These are phyloP conservation scores for Testicularia cyperi DNA, from an alignment of 1,284 basidiomycete species.

Conservation along the genomic window DNA sequence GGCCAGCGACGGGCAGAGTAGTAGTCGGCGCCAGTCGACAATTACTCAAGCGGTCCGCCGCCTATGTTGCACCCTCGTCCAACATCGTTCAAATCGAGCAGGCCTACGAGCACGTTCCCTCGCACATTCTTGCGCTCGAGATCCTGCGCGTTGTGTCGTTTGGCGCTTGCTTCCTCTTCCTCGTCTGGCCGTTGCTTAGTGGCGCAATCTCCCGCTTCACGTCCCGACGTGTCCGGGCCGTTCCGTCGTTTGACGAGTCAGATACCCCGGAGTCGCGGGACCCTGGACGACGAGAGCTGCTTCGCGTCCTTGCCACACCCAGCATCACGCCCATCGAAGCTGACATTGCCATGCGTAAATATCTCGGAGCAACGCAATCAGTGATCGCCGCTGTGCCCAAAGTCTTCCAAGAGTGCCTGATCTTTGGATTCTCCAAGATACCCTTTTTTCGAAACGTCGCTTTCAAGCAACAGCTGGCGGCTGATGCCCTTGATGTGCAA, in stretches of 20 bases:
- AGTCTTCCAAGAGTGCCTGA: not conserved
- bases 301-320: not conserved
- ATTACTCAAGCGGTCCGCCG: slow-evolving; percentile 49
- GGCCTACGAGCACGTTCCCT: slow-evolving; percentile 41
- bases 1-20: slow-evolving; percentile 22
- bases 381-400: not conserved
- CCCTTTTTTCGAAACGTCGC: not conserved
- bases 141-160: slow-evolving; percentile 41
- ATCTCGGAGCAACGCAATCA: slow-evolving; percentile 11
- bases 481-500: slow-evolving; percentile 22
- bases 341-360: slow-evolving; percentile 11
- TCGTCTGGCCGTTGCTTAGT: slow-evolving; percentile 37
- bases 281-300: too few species aligned
- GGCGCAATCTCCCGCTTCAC: slow-evolving; percentile 2
- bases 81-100: slow-evolving; percentile 17
- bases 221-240: too few species aligned
- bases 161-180: slow-evolving; percentile 28
- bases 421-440: not conserved
- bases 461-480: too few species aligned
- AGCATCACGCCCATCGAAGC: slow-evolving; percentile 1
- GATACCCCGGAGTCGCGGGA: too few species aligned
- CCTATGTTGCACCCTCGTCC: slow-evolving; percentile 15
- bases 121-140: slow-evolving; percentile 45
- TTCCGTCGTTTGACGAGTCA: too few species aligned
- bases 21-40: slow-evolving; percentile 53